Base-by-base conservation (phyloP, 2,329 filamentous ascomycete species). In the Didymella sp. region DNA sequence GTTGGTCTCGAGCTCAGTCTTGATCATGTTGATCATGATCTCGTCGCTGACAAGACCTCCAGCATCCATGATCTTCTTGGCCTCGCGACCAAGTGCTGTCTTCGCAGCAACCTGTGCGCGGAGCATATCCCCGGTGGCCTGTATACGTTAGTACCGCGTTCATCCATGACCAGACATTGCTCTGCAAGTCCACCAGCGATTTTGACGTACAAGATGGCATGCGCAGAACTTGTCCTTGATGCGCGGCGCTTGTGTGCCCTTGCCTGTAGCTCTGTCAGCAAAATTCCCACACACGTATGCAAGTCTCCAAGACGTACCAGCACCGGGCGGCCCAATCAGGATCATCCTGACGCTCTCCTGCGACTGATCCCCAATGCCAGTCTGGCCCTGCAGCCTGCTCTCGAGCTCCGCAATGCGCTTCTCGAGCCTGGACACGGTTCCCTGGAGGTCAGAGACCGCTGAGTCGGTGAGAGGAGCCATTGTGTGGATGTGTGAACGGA, bases 31-130 rank as follows among this genome's bases (percentile, higher is more conserved):
- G 79, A 99, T 91, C 86, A 99, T 94, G 76, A 99, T 99, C 77
- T 98, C 94, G 79, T 99, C 95, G 79, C 92, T 96, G 77, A 99
- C 95, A 58, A 99, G 87, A 69, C 94, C 94, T 71, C 95, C 95
- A 77, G 94, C 90, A 76, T 99, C 95, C 95, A 99, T 99, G 79
- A 99, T 99, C 88, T 98, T 98, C 89, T 99, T 99, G 67, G 95
- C 95, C 83, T 97, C 92, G 76, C 90, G 87, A 70, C 95, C 95
- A 65, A 99, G 87, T 58, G 90, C 81, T 56, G 95, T 99, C 88
- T 98, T 97, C 82, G 96, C 96, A 66, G 94, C 90, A 75, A 99
- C 95, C 80, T 99, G 95, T 68, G 93, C 96, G 74, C 95, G 92
- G 74, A 99, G 87, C 95, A 99, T 99, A 81, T 99, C 95, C 78